phyloP scores from a whole-genome alignment of 73 alveolate genomes.

The Durusdinium trenchii region DNA sequence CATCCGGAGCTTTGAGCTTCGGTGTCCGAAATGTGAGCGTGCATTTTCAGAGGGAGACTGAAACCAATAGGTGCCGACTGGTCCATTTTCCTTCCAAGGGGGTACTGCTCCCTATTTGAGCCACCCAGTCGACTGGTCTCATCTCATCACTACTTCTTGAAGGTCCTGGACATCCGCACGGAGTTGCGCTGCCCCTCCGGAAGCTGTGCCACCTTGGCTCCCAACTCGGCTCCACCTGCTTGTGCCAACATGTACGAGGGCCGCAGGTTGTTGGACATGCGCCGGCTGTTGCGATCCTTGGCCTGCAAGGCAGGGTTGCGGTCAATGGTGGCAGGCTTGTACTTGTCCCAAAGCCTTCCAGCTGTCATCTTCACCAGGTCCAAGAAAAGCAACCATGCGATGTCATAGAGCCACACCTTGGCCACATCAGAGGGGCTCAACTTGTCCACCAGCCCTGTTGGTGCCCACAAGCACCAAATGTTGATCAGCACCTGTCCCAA shows the following conservation, averaged over 20 bases:
- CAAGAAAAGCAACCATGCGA: constrained; percentile 58
- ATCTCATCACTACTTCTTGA: too few relatives aligned
- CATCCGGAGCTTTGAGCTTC: too few relatives aligned
- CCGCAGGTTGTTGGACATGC: constrained; percentile 80
- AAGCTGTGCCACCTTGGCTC: neutral
- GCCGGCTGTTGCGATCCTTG: constrained; percentile 80
- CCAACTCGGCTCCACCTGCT: constrained; percentile 51
- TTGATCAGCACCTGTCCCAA: constrained; percentile 81
- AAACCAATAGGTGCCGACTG: too few relatives aligned
- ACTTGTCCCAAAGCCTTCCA: constrained; percentile 51
- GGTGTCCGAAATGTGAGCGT: too few relatives aligned
- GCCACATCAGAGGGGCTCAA: constrained; percentile 42
- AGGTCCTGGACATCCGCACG: constrained; percentile 57
- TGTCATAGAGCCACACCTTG: constrained; percentile 62
- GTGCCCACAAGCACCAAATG: constrained; percentile 69
- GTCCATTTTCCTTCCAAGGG: too few relatives aligned
- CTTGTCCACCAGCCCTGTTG: constrained; percentile 63
- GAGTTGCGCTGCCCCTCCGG: constrained; percentile 48
- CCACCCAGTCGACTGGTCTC: too few relatives aligned
- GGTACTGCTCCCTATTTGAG: too few relatives aligned
- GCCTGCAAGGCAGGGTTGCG: too few relatives aligned
- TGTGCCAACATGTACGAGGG: constrained; percentile 88
- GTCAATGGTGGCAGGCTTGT: constrained; percentile 46
- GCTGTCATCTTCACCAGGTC: constrained; percentile 65
- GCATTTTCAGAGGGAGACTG: too few relatives aligned